A percentile compares a stretch with the other conserved stretches of the same genome.
These are phyloP conservation scores for Porodaedalea pini DNA, from an alignment of 1,284 basidiomycete genomes.

Conservation along the genomic window DNA sequence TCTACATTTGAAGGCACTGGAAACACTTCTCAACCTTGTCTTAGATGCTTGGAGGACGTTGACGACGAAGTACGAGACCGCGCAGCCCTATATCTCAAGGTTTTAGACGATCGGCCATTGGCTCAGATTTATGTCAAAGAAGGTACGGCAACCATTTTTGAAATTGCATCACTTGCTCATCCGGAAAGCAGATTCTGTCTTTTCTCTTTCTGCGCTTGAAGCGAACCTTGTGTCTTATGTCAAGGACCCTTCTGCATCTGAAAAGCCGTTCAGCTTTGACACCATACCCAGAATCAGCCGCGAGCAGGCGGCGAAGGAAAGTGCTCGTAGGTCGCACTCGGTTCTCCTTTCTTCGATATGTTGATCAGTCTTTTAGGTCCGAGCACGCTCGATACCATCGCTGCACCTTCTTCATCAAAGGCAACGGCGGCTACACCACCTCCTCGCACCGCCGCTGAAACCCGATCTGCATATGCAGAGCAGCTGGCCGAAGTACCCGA, in stretches of 20 bases:
- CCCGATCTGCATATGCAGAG: conserved; percentile 80
- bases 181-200: conserved; percentile 72
- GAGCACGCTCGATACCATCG: conserved; percentile 78
- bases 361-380: conserved; percentile 50
- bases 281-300: conserved; percentile 89
- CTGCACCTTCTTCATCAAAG: conserved; percentile 62
- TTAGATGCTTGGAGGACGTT: conserved; percentile 93
- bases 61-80: conserved; percentile 99
- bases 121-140: conserved; percentile 89
- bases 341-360: neutral
- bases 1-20: conserved; percentile 13
- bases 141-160: conserved; percentile 47
- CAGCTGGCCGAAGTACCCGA: conserved; percentile 88
- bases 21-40: conserved; percentile 18
- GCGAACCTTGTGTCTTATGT: conserved; percentile 86
- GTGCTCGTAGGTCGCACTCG: conserved; percentile 60
- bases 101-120: conserved; percentile 77
- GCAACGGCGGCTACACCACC: conserved; percentile 56
- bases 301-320: conserved; percentile 82
- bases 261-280: conserved; percentile 75
- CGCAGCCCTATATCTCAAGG: conserved; percentile 89
- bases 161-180: neutral
- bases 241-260: conserved; percentile 68
- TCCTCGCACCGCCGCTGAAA: conserved; percentile 74
- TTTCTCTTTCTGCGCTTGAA: conserved; percentile 84